Conservation (phyloP, 176 grass and related monocot genomes). For the Oryza meyeriana region DNA sequence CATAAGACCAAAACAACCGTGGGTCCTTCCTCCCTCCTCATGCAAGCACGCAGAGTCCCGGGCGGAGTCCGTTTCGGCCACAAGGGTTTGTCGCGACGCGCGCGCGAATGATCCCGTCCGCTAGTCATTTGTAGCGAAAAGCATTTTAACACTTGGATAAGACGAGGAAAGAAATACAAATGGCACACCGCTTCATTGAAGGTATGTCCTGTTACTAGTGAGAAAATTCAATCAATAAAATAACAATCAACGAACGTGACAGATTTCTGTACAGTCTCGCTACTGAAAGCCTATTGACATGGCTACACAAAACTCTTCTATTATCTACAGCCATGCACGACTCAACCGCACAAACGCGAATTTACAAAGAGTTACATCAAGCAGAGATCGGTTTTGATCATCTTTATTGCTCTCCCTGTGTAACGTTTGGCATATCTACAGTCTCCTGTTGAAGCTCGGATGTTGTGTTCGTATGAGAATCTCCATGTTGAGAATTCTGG, state of each 20-base stretch:
- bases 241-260: neutral
- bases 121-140: neutral
- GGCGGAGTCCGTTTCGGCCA: too few relatives aligned
- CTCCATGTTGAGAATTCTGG: conserved; percentile 36
- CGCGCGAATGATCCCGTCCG: too few relatives aligned
- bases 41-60: too few relatives aligned
- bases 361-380: conserved; percentile 22
- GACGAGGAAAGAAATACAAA: neutral
- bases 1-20: too few relatives aligned
- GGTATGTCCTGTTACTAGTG: neutral
- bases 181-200: neutral
- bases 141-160: neutral
- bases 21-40: too few relatives aligned
- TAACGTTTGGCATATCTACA: conserved; percentile 9
- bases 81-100: too few relatives aligned
- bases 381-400: neutral
- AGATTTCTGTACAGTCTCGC: neutral
- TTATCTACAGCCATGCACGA: neutral
- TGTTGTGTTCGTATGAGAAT: conserved; percentile 32
- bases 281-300: conserved; percentile 9
- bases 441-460: conserved; percentile 40
- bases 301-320: neutral
- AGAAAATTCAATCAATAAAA: conserved; percentile 13
- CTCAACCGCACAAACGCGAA: conserved; percentile 35
- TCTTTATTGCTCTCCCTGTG: conserved; percentile 25